phyloP scores from a whole-genome alignment of 2,329 filamentous ascomycete species.

The Arthrobotrys iridis region DNA sequence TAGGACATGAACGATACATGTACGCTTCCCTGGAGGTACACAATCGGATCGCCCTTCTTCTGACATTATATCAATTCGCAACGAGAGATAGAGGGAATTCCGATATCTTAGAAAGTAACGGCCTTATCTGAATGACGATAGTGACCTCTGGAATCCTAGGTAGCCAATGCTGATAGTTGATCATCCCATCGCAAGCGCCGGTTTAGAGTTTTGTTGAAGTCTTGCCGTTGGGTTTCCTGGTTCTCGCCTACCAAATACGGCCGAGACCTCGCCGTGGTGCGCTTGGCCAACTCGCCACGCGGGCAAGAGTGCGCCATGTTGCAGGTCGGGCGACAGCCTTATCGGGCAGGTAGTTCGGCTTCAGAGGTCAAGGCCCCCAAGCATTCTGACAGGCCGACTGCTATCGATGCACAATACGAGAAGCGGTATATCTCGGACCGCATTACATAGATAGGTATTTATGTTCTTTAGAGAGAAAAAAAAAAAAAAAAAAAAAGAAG shows the following conservation, averaged over 20 bases:
- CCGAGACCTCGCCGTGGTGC: slow-evolving; percentile 4
- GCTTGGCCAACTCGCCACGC: slow-evolving; percentile 38
- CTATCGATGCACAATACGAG: not conserved
- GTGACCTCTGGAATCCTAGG: slow-evolving; percentile 23
- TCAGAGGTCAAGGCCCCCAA: slow-evolving; percentile 11
- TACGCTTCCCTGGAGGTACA: slow-evolving; percentile 16
- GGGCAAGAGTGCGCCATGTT: slow-evolving; percentile 43
- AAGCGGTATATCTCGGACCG: no score
- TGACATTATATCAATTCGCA: not conserved
- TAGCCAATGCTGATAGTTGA: slow-evolving; percentile 29
- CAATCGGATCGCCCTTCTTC: slow-evolving; percentile 18
- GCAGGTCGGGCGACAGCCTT: slow-evolving; percentile 37
- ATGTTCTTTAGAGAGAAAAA: no score
- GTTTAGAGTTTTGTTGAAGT: not conserved
- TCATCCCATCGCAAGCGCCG: slow-evolving; percentile 29
- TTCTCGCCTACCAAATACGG: slow-evolving; percentile 44
- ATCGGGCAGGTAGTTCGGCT: slow-evolving; percentile 36
- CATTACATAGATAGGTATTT: no score
- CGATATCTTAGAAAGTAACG: slow-evolving; percentile 16
- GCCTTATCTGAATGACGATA: not conserved
- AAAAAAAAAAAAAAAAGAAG: no score
- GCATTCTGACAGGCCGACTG: not conserved
- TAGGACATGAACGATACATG: not conserved
- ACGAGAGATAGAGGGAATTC: not conserved
- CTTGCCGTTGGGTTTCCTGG: not conserved